Evolutionary conservation across 371 early-diverging fungal species (phyloP).

Genomic region (Syncephalastrum contaminatum): DNA sequence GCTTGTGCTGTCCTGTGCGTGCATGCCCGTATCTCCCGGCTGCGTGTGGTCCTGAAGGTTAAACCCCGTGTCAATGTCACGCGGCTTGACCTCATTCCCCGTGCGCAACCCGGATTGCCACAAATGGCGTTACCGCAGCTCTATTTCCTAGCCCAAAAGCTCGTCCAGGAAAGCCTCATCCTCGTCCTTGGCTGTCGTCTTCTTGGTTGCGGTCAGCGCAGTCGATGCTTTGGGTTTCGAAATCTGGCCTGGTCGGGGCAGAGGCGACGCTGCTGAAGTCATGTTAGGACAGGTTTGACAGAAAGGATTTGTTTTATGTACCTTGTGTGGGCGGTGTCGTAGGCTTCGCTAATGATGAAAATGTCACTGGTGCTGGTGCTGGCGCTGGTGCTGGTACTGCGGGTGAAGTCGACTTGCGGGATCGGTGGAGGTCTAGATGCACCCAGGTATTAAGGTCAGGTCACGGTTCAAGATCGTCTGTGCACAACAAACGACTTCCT

Average conservation of each 20-base stretch:
- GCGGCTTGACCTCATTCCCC: neutral
- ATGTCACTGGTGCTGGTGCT: too few relatives aligned
- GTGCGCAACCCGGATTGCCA: neutral
- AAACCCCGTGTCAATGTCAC: too few relatives aligned
- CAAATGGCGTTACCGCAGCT: conserved; percentile 2
- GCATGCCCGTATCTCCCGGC: neutral
- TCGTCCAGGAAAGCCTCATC: conserved; percentile 52
- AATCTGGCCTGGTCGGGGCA: conserved; percentile 2
- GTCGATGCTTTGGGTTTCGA: neutral
- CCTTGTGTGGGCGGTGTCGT: neutral
- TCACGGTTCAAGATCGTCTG: too few relatives aligned
- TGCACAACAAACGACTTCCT: too few relatives aligned
- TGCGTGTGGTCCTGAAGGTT: too few relatives aligned
- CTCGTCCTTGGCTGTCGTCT: conserved; percentile 13
- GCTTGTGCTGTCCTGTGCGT: neutral
- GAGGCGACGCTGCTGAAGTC: neutral
- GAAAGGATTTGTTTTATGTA: neutral
- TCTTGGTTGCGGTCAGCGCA: conserved; percentile 5
- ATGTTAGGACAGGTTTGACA: neutral
- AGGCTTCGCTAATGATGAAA: neutral
- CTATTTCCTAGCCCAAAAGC: conserved; percentile 24
- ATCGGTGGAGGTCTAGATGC: conserved; percentile 8
- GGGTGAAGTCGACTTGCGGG: neutral
- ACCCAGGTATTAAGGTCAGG: neutral
- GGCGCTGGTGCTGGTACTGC: conserved; percentile 1